Conservation (phyloP, 2,329 filamentous ascomycete genomes). For the Penicillium sp. region DNA sequence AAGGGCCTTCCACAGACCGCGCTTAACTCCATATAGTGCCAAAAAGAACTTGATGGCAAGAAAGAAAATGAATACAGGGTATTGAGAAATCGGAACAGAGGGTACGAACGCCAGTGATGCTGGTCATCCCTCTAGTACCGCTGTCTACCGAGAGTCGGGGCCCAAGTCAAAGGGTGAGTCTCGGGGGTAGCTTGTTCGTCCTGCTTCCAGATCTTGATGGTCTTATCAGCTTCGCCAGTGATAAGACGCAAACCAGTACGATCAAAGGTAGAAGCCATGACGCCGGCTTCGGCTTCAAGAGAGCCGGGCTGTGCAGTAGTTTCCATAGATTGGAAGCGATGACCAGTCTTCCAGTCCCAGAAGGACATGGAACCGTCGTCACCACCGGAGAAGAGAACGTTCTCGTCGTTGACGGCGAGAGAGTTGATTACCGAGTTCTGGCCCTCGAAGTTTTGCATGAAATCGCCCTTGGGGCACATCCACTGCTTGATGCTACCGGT, state of each 20-base stretch:
- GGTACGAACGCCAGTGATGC: background rate
- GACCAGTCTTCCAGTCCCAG: slow-evolving; percentile 98
- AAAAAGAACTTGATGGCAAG: slow-evolving; percentile 8
- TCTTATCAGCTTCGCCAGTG: slow-evolving; percentile 95
- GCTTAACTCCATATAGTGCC: slow-evolving; percentile 33
- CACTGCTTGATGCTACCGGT: slow-evolving; percentile 97
- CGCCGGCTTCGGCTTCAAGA: slow-evolving; percentile 86
- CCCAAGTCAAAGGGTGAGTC: slow-evolving; percentile 90
- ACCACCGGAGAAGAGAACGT: slow-evolving; percentile 89
- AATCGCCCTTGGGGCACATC: slow-evolving; percentile 96
- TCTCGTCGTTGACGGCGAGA: slow-evolving; percentile 87
- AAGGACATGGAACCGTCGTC: slow-evolving; percentile 97
- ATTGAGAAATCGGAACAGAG: slow-evolving; percentile 20
- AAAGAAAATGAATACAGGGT: slow-evolving; percentile 21
- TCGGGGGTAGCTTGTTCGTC: slow-evolving; percentile 89
- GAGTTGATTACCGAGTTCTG: slow-evolving; percentile 97
- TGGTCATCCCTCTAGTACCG: slow-evolving; percentile 58
- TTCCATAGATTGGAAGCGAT: slow-evolving; percentile 85
- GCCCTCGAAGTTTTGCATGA: slow-evolving; percentile 98
- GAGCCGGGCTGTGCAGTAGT: slow-evolving; percentile 92
- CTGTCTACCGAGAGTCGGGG: slow-evolving; percentile 71
- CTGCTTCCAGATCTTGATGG: slow-evolving; percentile 96
- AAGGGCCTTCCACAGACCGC: slow-evolving; percentile 16
- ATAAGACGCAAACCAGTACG: slow-evolving; percentile 84
- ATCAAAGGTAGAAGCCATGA: slow-evolving; percentile 94